Percentiles rank a stretch among this genome's conserved stretches.
Conservation (phyloP, 2,329 filamentous ascomycete genomes). For the Xylaria sp. region DNA sequence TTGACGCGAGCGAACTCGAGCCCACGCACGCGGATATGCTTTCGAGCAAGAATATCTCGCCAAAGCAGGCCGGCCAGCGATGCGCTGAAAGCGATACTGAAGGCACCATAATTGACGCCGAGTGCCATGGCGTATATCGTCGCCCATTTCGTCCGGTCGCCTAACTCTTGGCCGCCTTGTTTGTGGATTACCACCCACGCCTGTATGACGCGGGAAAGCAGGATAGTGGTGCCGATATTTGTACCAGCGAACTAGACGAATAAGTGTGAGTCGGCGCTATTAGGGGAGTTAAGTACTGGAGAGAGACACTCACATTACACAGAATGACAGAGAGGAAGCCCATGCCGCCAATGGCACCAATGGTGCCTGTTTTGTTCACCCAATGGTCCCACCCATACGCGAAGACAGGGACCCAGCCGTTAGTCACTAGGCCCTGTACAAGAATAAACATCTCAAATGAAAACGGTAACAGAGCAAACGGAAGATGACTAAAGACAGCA, state of each 20-base stretch:
- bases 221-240: conserved; percentile 77
- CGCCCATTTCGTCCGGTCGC: conserved; percentile 72
- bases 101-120: conserved; percentile 76
- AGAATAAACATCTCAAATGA: conserved; percentile 77
- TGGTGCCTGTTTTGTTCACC: conserved; percentile 70
- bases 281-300: neutral
- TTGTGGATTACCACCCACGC: conserved; percentile 67
- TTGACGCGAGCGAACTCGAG: conserved; percentile 73
- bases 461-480: conserved; percentile 72
- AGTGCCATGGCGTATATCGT: conserved; percentile 77
- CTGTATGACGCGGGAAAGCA: conserved; percentile 73
- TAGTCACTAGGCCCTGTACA: conserved; percentile 73
- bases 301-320: conserved; percentile 66
- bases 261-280: neutral
- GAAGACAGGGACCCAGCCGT: conserved; percentile 76
- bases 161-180: conserved; percentile 54
- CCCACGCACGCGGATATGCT: conserved; percentile 68
- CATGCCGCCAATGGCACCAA: conserved; percentile 75
- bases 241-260: conserved; percentile 71
- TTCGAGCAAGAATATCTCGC: conserved; percentile 71
- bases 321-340: conserved; percentile 72
- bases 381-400: conserved; percentile 76
- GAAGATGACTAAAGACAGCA: conserved; percentile 68
- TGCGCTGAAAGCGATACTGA: conserved; percentile 73
- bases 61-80: conserved; percentile 74